A percentile compares a stretch with the other conserved stretches of the same genome.
Conservation (phyloP, 2,329 filamentous ascomycete species). For the Epichloe bromicola region DNA sequence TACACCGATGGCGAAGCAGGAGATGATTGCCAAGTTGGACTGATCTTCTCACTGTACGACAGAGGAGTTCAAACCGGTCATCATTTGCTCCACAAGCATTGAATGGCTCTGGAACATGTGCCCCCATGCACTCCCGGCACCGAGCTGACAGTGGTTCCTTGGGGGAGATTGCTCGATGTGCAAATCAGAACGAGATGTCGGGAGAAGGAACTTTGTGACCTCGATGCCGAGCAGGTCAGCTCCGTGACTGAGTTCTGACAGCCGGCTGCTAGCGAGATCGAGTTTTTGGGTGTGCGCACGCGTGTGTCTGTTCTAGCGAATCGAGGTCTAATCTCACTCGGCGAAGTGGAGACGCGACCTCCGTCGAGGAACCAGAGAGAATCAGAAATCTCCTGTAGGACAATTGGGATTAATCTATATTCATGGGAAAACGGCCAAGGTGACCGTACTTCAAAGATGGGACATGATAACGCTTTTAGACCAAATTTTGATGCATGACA, state of each 20-base stretch:
- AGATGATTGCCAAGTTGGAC: slow-evolving; percentile 96
- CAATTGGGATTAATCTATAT: slow-evolving; percentile 5
- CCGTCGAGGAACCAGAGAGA: background rate
- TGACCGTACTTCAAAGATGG: slow-evolving; percentile 24
- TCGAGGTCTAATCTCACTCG: slow-evolving; percentile 1
- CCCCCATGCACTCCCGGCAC: slow-evolving; percentile 16
- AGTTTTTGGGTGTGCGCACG: background rate
- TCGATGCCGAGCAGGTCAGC: slow-evolving; percentile 13
- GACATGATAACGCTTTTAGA: slow-evolving; percentile 26
- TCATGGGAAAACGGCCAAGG: slow-evolving; percentile 15
- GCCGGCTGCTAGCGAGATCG: slow-evolving; percentile 12
- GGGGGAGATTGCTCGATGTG: slow-evolving; percentile 11
- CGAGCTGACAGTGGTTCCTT: slow-evolving; percentile 16
- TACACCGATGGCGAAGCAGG: slow-evolving; percentile 77
- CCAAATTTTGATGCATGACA: slow-evolving; percentile 37
- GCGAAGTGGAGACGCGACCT: slow-evolving; percentile 3
- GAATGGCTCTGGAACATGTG: slow-evolving; percentile 17
- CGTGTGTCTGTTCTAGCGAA: slow-evolving; percentile 13
- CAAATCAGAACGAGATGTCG: slow-evolving; percentile 15
- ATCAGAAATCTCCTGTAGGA: slow-evolving; percentile 4
- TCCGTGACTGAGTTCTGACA: slow-evolving; percentile 5
- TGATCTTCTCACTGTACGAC: slow-evolving; percentile 38
- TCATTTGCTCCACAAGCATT: slow-evolving; percentile 19
- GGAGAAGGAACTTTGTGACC: slow-evolving; percentile 16
- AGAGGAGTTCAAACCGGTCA: slow-evolving; percentile 19